These are phyloP conservation scores for Cutaneotrichosporon mucoides DNA, from an alignment of 1,284 basidiomycete genomes.

Conservation along the genomic window DNA sequence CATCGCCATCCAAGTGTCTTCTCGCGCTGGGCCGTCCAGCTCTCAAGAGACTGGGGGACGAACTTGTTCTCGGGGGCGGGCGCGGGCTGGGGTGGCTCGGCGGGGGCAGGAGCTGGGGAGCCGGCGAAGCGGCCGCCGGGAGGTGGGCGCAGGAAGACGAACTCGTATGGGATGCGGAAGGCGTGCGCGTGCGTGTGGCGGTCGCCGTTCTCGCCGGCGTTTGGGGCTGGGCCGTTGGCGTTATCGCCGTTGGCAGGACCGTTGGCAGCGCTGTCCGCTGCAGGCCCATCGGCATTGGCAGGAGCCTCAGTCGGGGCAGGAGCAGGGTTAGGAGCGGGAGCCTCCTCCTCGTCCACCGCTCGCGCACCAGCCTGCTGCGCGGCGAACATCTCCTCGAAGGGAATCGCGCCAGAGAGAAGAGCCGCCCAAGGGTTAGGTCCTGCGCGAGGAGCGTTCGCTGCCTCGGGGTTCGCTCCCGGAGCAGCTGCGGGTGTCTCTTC, in stretches of 20 bases:
- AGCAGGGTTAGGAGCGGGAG: neutral
- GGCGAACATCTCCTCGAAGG: neutral
- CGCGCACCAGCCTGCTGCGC: neutral
- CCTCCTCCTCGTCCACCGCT: neutral
- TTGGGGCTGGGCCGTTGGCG: neutral
- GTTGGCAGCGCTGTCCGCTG: neutral
- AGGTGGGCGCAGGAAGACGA: conserved; percentile 8
- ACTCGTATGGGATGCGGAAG: conserved; percentile 10
- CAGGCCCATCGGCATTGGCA: neutral
- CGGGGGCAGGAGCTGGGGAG: neutral
- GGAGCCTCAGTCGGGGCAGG: neutral
- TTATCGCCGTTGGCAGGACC: too few relatives aligned
- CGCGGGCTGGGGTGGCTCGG: neutral
- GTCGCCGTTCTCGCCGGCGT: neutral
- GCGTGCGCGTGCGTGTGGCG: neutral
- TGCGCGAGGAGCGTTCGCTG: neutral
- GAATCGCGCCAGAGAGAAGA: neutral
- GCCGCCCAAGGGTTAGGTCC: neutral
- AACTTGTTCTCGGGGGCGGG: conserved; percentile 2
- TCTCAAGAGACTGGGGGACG: conserved; percentile 29
- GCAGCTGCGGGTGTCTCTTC: neutral
- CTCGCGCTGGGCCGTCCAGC: conserved; percentile 37
- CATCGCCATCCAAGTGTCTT: conserved; percentile 43
- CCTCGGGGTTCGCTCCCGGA: neutral
- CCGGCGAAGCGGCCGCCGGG: neutral